phyloP scores from a whole-genome alignment of 768 basidiomycete species.

The Pleurotus sapidus region DNA sequence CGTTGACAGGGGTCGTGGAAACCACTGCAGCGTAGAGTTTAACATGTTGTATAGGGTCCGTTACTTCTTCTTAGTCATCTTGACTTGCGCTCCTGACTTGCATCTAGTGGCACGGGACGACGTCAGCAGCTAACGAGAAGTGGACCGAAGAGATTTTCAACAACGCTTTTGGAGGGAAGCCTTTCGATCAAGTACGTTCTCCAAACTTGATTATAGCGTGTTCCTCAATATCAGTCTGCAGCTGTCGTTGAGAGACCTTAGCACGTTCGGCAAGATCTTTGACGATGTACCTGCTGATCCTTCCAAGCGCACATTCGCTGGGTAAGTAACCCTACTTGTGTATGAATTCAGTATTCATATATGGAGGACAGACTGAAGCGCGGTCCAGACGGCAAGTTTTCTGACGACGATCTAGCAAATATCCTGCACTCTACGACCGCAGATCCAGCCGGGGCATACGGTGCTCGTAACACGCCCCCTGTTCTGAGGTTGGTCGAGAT shows the following conservation, averaged over 20 bases:
- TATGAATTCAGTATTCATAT: background rate
- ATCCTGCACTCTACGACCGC: constrained; percentile 46
- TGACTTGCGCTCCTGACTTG: background rate
- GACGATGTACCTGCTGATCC: constrained; percentile 16
- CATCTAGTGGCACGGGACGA: constrained; percentile 56
- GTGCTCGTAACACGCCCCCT: constrained; percentile 44
- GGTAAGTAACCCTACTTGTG: constrained; percentile 23
- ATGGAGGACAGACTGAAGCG: constrained; percentile 35
- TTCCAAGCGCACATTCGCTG: constrained; percentile 42
- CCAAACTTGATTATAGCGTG: background rate
- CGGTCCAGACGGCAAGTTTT: constrained; percentile 45
- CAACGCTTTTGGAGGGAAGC: constrained; percentile 31
- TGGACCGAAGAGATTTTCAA: constrained; percentile 51
- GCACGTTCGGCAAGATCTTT: constrained; percentile 12
- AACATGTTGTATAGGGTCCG: constrained; percentile 43
- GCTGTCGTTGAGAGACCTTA: constrained; percentile 23
- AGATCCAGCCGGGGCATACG: constrained; percentile 40
- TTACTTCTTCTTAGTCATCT: background rate
- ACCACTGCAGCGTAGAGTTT: constrained; percentile 69
- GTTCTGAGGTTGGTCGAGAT: constrained; percentile 52
- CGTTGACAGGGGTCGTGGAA: constrained; percentile 54
- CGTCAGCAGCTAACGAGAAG: constrained; percentile 42
- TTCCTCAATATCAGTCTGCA: background rate
- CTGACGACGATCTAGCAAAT: constrained; percentile 47
- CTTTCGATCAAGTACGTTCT: constrained; percentile 28